Conservation (phyloP, 2,329 filamentous ascomycete genomes). For the Xylaria sp. region DNA sequence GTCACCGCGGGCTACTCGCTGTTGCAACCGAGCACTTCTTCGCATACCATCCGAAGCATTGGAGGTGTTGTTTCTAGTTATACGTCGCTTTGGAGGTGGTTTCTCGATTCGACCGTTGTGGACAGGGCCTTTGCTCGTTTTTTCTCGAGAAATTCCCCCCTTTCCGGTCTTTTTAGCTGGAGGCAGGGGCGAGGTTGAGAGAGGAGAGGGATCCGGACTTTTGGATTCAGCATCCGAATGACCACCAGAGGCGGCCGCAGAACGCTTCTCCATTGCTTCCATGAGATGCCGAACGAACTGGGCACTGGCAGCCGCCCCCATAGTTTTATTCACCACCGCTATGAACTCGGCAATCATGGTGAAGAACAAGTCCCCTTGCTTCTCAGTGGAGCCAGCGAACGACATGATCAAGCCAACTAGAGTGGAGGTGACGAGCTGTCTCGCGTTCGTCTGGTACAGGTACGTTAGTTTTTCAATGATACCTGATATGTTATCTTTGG, state of each 20-base stretch:
- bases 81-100: conserved; percentile 3
- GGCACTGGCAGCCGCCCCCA: conserved; percentile 89
- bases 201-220: conserved; percentile 62
- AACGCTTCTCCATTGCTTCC: conserved; percentile 75
- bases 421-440: conserved; percentile 85
- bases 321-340: conserved; percentile 84
- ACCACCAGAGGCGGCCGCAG: conserved; percentile 55
- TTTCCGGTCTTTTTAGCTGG: background rate
- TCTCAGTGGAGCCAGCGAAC: conserved; percentile 80
- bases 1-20: background rate
- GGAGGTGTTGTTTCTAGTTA: background rate
- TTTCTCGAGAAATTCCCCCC: background rate
- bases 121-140: background rate
- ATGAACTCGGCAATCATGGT: conserved; percentile 91
- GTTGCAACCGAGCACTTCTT: conserved; percentile 26
- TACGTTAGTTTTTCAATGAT: conserved; percentile 87
- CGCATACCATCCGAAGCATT: background rate
- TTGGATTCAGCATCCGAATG: conserved; percentile 47
- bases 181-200: background rate
- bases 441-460: conserved; percentile 82
- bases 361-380: conserved; percentile 85
- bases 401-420: conserved; percentile 80
- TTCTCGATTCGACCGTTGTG: conserved; percentile 14
- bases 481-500: conserved; percentile 86
- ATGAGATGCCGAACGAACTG: conserved; percentile 83